Evolutionary conservation across 2,329 filamentous ascomycete species (phyloP), one percentile per base, ranked within the genome.

Genomic region (Phialophora expanda): DNA sequence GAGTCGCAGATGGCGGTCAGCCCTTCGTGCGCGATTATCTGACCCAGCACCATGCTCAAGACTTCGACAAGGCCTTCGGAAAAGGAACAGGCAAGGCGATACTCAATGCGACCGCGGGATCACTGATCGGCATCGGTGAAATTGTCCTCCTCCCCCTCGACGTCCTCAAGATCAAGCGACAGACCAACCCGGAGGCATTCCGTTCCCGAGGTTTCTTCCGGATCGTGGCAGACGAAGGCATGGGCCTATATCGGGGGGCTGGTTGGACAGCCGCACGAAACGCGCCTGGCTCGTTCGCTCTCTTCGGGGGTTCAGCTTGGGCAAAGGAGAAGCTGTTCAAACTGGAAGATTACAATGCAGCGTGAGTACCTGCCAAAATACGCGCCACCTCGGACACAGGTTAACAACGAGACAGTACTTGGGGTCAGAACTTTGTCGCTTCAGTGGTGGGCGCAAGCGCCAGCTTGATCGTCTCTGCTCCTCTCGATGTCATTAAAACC

Each of bases 111-210:
- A 96, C 92, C 59, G 95, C 95, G 69, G 95, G 95, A 83, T 92
- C 91, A 82, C 77, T 99, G 75, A 96, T 99, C 76, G 95, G 95
- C 74, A 97, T 99, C 74, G 95, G 95, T 76, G 95, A 99, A 83
- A 96, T 99, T 71, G 87, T 99, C 32, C 87, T 99, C 38, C 87
- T 99, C 48, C 95, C 95, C 50, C 87, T 99, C 67, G 95, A 99
- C 74, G 94, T 99, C 46, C 87, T 99, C 70, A 99, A 99, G 87
- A 99, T 99, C 84, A 99, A 99, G 87, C 89, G 95, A 75, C 95
- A 99, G 84, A 99, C 95, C 72, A 99, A 99, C 85, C 95, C 95
- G 48, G 95, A 98, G 77, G 93, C 95, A 41, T 99, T 99, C 88
- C 88, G 93, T 72, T 94, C 94, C 73, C 91, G 95, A 75, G 95